Evolutionary conservation across 2,329 filamentous ascomycete species (phyloP).

Genomic region (Ramularia endophylla): DNA sequence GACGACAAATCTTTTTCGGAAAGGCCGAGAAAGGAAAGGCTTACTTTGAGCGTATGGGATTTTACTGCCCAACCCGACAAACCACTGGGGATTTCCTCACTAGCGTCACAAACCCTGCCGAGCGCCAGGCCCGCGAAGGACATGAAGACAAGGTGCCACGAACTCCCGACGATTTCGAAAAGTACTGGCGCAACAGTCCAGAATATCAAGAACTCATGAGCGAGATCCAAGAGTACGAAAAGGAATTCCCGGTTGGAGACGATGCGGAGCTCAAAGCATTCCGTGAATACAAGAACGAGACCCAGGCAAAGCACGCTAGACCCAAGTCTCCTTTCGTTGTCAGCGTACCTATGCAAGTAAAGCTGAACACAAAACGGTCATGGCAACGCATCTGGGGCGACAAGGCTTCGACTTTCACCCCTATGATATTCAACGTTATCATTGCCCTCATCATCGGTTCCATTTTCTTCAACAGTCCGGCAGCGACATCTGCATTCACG

Average conservation of each 20-base stretch:
- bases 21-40: slow-evolving; percentile 52
- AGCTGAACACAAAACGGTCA: slow-evolving; percentile 44
- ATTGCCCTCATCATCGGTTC: slow-evolving; percentile 58
- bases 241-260: slow-evolving; percentile 40
- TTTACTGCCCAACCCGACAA: slow-evolving; percentile 59
- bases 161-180: slow-evolving; percentile 63
- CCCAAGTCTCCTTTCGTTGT: slow-evolving; percentile 55
- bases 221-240: slow-evolving; percentile 49
- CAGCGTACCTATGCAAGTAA: slow-evolving; percentile 49
- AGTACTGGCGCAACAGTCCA: slow-evolving; percentile 43
- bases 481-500: slow-evolving; percentile 49
- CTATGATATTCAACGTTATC: slow-evolving; percentile 45
- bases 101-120: slow-evolving; percentile 58
- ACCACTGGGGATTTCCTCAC: slow-evolving; percentile 67
- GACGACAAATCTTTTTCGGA: slow-evolving; percentile 71
- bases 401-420: slow-evolving; percentile 43
- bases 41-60: slow-evolving; percentile 66
- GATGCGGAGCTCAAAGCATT: slow-evolving; percentile 39
- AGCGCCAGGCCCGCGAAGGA: slow-evolving; percentile 51
- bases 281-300: slow-evolving; percentile 44
- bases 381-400: slow-evolving; percentile 51
- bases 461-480: slow-evolving; percentile 50
- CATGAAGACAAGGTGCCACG: slow-evolving; percentile 58
- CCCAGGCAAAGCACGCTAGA: slow-evolving; percentile 50
- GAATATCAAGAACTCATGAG: slow-evolving; percentile 40